Percentiles rank a stretch among this genome's conserved stretches.
Conservation (phyloP, 768 basidiomycete genomes). For the Boletus reticuloceps region DNA sequence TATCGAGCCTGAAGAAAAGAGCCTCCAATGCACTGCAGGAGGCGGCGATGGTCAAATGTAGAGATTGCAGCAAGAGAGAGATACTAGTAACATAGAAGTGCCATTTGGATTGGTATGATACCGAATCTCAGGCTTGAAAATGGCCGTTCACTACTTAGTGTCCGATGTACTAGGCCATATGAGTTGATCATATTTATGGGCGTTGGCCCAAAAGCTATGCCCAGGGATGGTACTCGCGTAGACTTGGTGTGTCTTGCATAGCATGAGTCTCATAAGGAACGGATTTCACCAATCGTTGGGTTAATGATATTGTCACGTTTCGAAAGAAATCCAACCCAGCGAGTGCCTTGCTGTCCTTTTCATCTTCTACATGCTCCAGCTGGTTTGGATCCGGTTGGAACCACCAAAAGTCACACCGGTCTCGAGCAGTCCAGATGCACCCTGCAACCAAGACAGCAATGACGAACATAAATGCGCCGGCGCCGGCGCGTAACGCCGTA, state of each 20-base stretch:
- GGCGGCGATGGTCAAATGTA: no score
- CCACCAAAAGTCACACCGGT: slow-evolving; percentile 21
- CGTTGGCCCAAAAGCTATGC: no score
- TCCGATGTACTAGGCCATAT: no score
- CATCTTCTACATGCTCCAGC: neutral
- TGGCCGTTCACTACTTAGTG: no score
- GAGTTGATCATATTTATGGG: no score
- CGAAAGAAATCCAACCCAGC: neutral
- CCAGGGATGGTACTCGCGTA: no score
- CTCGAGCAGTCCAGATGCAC: slow-evolving; percentile 38
- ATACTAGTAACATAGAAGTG: no score
- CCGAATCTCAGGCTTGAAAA: no score
- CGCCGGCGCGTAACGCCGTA: slow-evolving; percentile 17
- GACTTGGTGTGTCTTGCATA: neutral
- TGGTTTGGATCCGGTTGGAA: slow-evolving; percentile 20
- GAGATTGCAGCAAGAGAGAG: no score
- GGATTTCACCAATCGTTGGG: neutral
- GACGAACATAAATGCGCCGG: slow-evolving; percentile 30
- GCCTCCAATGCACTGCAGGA: no score
- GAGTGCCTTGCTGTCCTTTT: neutral
- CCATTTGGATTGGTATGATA: no score
- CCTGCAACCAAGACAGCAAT: slow-evolving; percentile 38
- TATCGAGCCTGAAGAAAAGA: no score
- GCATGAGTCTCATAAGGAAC: neutral
- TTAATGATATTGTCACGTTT: neutral